Base-by-base conservation (phyloP, 345 rosid genomes). In the Anastatica hierochuntica region DNA sequence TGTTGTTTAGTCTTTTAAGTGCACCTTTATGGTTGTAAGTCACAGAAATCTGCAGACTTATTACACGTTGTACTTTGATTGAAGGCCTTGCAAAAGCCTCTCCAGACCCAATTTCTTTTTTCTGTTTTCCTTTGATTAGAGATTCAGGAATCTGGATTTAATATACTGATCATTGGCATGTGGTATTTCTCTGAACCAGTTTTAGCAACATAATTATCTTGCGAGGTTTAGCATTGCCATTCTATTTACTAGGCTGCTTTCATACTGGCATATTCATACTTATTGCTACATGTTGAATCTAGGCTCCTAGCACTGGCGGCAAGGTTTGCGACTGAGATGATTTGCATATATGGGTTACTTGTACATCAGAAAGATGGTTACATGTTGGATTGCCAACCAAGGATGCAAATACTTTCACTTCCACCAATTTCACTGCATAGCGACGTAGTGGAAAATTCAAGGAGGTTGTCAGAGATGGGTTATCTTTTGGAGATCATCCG, bases 231-330 rank as follows among this genome's bases (percentile, higher is more conserved):
- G 26, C 35, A 29, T 14, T 65, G 46, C 47, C 36, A 34, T 29
- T 43, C 41, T 58, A 17, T 43, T 43, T 18, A 24, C 46, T 29
- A 34, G 46, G 23, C 53, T 59, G 49, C 55, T 59, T 66, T 66
- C 59, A 38, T 18, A 43, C 39, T 58, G 23, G 31, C 43, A 45
- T 54, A 51, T 55, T n/a, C 36, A 17, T 49, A 46, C 42, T 47
- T 47, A n/a, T 48, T 53, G 38, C 72, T 40, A 46, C 66, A 53
- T 71, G 57, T 55, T 43, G 61, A 43, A 50, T 64, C 51, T 76
- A 92, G 98, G 86, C 83, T 92, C 69, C 94, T 92, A 49, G 76
- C 73, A 37, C 58, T 85, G 71, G 94, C 85, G 26, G 64, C 96
- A 54, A 60, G 77, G 68, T 87, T 92, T 64, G 78, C 90, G 9